Evolutionary conservation across 2,329 filamentous ascomycete genomes (phyloP).

Genomic region (Fusarium robinianum): DNA sequence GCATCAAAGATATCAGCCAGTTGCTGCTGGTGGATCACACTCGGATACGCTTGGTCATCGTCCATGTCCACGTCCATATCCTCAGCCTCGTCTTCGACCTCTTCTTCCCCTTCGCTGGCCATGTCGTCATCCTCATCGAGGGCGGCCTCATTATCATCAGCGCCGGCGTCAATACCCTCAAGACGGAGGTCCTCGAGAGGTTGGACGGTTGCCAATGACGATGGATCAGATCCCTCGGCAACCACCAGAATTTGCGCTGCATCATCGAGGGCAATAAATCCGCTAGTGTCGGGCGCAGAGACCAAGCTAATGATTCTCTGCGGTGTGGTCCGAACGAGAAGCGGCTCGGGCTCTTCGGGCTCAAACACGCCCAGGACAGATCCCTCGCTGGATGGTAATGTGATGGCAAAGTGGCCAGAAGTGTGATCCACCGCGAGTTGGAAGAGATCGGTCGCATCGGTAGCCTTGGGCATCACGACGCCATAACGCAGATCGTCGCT

Average conservation of each 20-base stretch:
- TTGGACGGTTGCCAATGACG: slow-evolving; percentile 56
- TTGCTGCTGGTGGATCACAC: slow-evolving; percentile 69
- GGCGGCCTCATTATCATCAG: slow-evolving; percentile 34
- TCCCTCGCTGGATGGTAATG: slow-evolving; percentile 52
- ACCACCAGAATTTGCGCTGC: slow-evolving; percentile 71
- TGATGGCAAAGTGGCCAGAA: slow-evolving; percentile 69
- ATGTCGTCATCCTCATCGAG: slow-evolving; percentile 50
- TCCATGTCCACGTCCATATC: slow-evolving; percentile 53
- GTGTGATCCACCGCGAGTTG: slow-evolving; percentile 73
- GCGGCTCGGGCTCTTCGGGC: slow-evolving; percentile 60
- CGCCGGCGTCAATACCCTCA: slow-evolving; percentile 43
- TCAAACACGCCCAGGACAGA: slow-evolving; percentile 70
- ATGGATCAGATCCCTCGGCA: slow-evolving; percentile 61
- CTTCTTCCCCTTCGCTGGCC: slow-evolving; percentile 50
- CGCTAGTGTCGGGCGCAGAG: slow-evolving; percentile 65
- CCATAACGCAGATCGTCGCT: slow-evolving; percentile 73
- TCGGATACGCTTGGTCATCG: slow-evolving; percentile 55
- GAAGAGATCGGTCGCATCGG: slow-evolving; percentile 51
- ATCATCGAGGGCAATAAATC: slow-evolving; percentile 78
- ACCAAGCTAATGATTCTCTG: slow-evolving; percentile 69
- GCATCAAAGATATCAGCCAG: slow-evolving; percentile 72
- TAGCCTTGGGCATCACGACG: slow-evolving; percentile 56
- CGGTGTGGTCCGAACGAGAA: slow-evolving; percentile 61
- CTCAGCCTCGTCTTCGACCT: slow-evolving; percentile 44
- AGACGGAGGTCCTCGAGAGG: slow-evolving; percentile 60